Percentiles rank a stretch among this genome's conserved stretches.
Conservation (phyloP, 345 rosid species). For the Rhodamnia rubescens region DNA sequence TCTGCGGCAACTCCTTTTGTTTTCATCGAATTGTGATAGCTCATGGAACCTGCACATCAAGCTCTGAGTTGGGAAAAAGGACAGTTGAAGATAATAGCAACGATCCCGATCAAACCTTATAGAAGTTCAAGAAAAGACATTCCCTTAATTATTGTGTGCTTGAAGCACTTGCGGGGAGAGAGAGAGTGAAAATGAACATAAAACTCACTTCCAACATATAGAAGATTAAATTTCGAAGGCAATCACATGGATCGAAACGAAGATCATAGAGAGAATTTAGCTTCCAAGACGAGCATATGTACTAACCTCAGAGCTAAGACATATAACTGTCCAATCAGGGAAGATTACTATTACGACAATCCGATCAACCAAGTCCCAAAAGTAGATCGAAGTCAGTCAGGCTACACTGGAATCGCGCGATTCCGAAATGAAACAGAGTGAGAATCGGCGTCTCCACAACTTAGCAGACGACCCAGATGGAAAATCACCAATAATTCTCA, state of each 20-base stretch:
- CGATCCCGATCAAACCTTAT: background rate
- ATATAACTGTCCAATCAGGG: background rate
- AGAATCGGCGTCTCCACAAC: background rate
- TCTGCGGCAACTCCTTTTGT: slow-evolving; percentile 7
- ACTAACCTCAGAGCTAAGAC: background rate
- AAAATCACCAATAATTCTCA: background rate
- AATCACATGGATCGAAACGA: background rate
- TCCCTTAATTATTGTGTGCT: background rate
- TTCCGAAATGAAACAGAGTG: background rate
- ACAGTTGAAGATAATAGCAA: background rate
- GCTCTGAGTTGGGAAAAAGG: background rate
- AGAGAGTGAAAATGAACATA: background rate
- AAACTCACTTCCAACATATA: background rate
- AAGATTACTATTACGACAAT: background rate
- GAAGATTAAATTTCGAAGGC: background rate
- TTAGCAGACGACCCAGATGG: background rate
- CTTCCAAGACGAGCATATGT: background rate
- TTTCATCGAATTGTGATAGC: slow-evolving; percentile 35
- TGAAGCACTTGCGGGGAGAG: background rate
- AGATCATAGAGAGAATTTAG: background rate
- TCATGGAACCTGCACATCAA: slow-evolving; percentile 36
- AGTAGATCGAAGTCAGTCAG: background rate
- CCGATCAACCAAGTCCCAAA: background rate
- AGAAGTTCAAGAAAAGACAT: background rate
- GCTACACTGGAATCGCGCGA: background rate